Percentiles rank a stretch among this genome's conserved stretches.
These are phyloP conservation scores for Nannochloropsis salina DNA, from an alignment of 108 stramenopile species.

Conservation along the genomic window DNA sequence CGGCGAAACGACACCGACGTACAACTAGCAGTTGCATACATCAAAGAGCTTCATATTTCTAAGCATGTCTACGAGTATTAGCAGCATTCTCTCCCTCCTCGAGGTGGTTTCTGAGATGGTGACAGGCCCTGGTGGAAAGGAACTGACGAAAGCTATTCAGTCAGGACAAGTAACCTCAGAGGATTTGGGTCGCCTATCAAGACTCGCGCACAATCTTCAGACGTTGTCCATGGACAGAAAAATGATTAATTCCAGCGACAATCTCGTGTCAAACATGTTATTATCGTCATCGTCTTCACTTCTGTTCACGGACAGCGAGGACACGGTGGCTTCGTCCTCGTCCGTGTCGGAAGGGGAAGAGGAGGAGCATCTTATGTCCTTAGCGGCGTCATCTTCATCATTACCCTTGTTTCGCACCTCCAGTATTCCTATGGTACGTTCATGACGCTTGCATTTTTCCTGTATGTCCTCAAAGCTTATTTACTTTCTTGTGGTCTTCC, in stretches of 20 bases:
- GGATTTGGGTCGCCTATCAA: not conserved
- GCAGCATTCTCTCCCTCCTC: not conserved
- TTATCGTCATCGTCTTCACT: not conserved
- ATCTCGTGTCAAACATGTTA: not conserved
- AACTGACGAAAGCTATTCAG: not conserved
- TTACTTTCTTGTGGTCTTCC: too few species aligned
- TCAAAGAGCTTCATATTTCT: not conserved
- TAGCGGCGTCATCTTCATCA: not conserved
- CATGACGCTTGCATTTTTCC: not conserved
- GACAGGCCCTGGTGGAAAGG: not conserved
- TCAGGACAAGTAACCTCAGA: not conserved
- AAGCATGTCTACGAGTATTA: constrained; percentile 4
- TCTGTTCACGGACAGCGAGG: not conserved
- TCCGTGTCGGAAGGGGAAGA: not conserved
- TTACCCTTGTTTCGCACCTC: not conserved
- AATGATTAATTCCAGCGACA: not conserved
- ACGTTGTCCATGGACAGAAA: not conserved
- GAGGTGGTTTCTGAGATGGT: not conserved
- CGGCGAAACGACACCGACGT: not conserved
- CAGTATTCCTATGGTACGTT: not conserved
- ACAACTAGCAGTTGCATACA: not conserved
- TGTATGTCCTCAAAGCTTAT: too few species aligned
- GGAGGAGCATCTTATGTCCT: not conserved
- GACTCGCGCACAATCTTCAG: not conserved
- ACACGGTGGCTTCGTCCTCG: constrained; percentile 14